Evolutionary conservation across 306 rosid species (phyloP).

Genomic region (Prinsepia uniflora): DNA sequence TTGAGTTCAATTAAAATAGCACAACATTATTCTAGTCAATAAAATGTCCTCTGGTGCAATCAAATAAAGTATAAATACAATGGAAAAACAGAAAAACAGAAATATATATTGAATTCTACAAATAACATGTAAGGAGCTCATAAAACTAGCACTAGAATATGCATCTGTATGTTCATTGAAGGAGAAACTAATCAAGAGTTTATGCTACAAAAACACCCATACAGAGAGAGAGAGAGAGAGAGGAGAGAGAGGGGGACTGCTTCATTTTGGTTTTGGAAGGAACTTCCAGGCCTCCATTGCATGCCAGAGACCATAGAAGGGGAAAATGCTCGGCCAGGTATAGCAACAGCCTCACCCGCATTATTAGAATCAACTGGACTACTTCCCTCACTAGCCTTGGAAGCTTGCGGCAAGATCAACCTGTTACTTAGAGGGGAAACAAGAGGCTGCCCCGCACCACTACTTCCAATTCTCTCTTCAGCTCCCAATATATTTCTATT

Average conservation of each 20-base stretch:
- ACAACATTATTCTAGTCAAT: not conserved
- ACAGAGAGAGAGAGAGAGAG: not conserved
- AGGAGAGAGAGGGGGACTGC: constrained; percentile 38
- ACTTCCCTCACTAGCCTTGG: constrained; percentile 65
- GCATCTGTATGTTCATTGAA: not conserved
- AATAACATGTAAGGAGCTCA: not conserved
- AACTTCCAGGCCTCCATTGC: constrained; percentile 98
- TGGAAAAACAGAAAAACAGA: not conserved
- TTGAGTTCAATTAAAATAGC: constrained; percentile 23
- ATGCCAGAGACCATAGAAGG: constrained; percentile 74
- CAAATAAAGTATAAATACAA: not conserved
- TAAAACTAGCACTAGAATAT: not conserved
- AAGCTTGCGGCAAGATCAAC: constrained; percentile 63
- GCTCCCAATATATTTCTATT: constrained; percentile 72
- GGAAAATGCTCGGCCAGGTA: constrained; percentile 74
- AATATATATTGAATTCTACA: not conserved
- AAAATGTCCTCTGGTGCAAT: constrained; percentile 2
- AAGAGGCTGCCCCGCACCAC: constrained; percentile 73
- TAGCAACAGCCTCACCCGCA: constrained; percentile 60
- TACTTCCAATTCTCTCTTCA: constrained; percentile 80
- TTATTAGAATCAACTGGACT: constrained; percentile 56
- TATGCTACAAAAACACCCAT: too few species aligned
- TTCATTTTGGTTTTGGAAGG: constrained; percentile 78
- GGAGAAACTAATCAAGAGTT: not conserved
- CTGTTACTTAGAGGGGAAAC: constrained; percentile 64